Evolutionary conservation across 352 stramenopile species (phyloP), one percentile per base, ranked within the genome.

Genomic region (Globisporangium camurandrum): DNA sequence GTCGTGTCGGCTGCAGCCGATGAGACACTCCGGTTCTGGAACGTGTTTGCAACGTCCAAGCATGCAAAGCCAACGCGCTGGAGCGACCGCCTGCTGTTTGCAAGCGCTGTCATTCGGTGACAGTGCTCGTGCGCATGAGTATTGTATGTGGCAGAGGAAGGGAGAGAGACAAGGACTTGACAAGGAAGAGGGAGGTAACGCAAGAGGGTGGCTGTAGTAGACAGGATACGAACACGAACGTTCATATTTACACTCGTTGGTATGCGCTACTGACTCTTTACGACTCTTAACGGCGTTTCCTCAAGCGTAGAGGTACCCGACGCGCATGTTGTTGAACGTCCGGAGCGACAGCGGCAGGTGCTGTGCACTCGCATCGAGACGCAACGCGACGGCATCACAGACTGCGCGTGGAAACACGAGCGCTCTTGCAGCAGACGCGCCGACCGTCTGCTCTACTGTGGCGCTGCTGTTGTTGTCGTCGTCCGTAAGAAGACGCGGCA

Each of bases 1-100:
- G 95, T 99, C 27, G 92, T 98, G 16, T 99, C 96, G 1, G 96
- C 92, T 6, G 96, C 95, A 11, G 95, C 93, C 2, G 97, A 99
- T 61, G 97, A 99, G 77, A 99, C 96, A 4, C 71, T 99, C 47
- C 85, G 96, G 31, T 99, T 99, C 80, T 99, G 97, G 97, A 97
- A 99, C 56, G 84, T 99, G 6, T 99, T 99, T 66, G 95, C 86
- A 42, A 69, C 81, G 17, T 86, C 20, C 22, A 63, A 56, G 43
- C 26, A 49, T 26, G 28, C 48, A 7, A 43, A 22, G 39, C 41
- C 38, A 7, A 17, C 40, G 31, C 49, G 36, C 5, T 23, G 24
- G 11, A 24, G 28, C 24, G 27, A 49, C 28, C 20, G 27, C 37
- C 24, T 38, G 19, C 27, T 41, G 37, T 44, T 62, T 2, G n/a